Evolutionary conservation across 441 rosid genomes (phyloP), one percentile per base, ranked within the genome.

Genomic region (Breynia disticha): DNA sequence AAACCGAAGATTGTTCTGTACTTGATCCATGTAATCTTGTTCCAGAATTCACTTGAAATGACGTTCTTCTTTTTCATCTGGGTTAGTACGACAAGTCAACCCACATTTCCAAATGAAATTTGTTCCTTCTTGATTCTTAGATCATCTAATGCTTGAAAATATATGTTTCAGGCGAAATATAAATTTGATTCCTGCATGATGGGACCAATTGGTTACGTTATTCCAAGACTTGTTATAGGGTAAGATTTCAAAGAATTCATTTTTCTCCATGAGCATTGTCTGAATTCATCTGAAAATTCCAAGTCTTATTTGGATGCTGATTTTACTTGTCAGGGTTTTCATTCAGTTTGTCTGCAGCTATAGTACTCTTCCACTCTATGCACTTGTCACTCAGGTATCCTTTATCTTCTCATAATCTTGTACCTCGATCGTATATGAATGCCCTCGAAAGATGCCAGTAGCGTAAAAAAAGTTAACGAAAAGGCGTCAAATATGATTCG

Each of bases 271-370:
- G 12, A 39, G 11, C 2, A 39, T 10, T 39, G 11, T 4, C 14
- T 2, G 12, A 9, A 39, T 4, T 24, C 4, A 39, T 14, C 43
- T 4, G 5, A 39, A 39, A 39, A 39, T 4, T 9, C 14, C 11
- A 14, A 39, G 12, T 9, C 12, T 39, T 13, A 39, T 39, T 39
- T 32, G 19, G 50, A 13, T 48, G 52, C 7, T 7, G 11, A 13
- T 48, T 18, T 16, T 24, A 21, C 10, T 42, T 48, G 46, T 24
- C 57, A 89, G 97, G 72, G 84, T 37, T 13, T 32, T 82, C 24
- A 64, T 89, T 60, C 97, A 89, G 88, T 74, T 83, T 57, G 72
- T 89, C n/a, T 86, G 97, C 67, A 83, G 95, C 61, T 89, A 81
- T 59, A 86, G 97, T 46, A 89, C 93, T 38, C 72, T 89, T 19